phyloP scores from a whole-genome alignment of 2,329 filamentous ascomycete species.

The Colletotrichum spinosum region DNA sequence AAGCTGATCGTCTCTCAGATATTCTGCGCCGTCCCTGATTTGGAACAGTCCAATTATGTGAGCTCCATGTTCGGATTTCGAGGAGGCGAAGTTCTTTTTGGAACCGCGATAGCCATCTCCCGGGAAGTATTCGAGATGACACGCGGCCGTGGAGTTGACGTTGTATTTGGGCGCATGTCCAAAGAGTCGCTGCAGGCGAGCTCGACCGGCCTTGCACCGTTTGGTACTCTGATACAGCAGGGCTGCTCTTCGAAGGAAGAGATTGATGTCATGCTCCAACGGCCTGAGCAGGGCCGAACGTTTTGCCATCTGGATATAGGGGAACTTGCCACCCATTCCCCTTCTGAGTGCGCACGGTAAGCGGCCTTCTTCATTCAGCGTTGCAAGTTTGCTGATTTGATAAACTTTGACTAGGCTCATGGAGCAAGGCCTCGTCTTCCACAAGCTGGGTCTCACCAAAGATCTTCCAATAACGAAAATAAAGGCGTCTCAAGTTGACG shows the following conservation, averaged over 20 bases:
- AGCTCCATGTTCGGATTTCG: conserved; percentile 46
- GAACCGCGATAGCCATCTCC: conserved; percentile 46
- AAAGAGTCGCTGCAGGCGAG: conserved; percentile 54
- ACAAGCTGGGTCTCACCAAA: conserved; percentile 15
- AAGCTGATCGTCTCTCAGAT: conserved; percentile 37
- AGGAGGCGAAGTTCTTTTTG: conserved; percentile 46
- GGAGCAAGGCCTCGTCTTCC: conserved; percentile 20
- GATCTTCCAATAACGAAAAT: conserved; percentile 41
- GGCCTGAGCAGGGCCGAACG: conserved; percentile 51
- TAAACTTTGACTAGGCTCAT: conserved; percentile 5
- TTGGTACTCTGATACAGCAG: conserved; percentile 56
- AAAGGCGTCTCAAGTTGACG: conserved; percentile 43
- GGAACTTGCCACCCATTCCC: conserved; percentile 1
- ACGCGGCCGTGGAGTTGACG: conserved; percentile 46
- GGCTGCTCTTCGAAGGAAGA: conserved; percentile 46
- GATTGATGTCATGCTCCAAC: conserved; percentile 50
- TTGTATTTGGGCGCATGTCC: conserved; percentile 55
- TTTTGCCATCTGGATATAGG: conserved; percentile 50
- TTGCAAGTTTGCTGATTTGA: neutral
- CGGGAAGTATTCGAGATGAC: conserved; percentile 43
- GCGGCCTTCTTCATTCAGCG: neutral
- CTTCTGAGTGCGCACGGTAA: conserved; percentile 18
- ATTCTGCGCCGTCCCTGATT: conserved; percentile 48
- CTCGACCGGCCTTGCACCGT: conserved; percentile 57
- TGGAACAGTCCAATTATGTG: conserved; percentile 50